Conservation (phyloP, 768 basidiomycete species). For the Mycena maculata region DNA sequence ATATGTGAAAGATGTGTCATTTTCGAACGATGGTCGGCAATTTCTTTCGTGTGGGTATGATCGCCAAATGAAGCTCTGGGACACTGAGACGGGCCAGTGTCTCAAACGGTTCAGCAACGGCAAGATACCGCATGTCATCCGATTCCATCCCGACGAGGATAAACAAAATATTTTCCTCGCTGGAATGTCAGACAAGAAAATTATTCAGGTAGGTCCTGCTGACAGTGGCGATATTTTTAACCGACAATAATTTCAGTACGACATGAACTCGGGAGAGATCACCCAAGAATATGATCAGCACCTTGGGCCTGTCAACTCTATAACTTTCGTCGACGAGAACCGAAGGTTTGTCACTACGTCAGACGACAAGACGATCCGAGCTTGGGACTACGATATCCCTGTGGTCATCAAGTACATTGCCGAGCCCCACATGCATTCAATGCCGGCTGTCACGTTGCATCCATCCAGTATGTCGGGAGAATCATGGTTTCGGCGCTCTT, state of each 20-base stretch:
- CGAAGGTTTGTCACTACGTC: conserved; percentile 97
- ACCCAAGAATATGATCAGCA: conserved; percentile 99
- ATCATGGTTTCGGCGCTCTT: conserved; percentile 19
- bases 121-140: conserved; percentile 95
- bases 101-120: conserved; percentile 97
- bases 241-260: conserved; percentile 73
- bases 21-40: conserved; percentile 90
- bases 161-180: conserved; percentile 97
- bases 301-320: conserved; percentile 97
- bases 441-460: conserved; percentile 97
- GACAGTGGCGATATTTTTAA: background rate
- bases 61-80: conserved; percentile 98
- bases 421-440: conserved; percentile 99
- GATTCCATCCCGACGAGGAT: conserved; percentile 96
- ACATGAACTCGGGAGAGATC: conserved; percentile 94
- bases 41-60: conserved; percentile 97
- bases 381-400: conserved; percentile 99
- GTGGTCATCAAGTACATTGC: conserved; percentile 99
- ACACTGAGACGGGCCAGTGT: conserved; percentile 98
- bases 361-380: conserved; percentile 98
- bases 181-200: conserved; percentile 99
- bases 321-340: conserved; percentile 99
- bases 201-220: conserved; percentile 81
- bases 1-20: conserved; percentile 95
- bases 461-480: conserved; percentile 82